Evolutionary conservation across 2,329 filamentous ascomycete species (phyloP).

Genomic region (Calonectria pauciramosa): DNA sequence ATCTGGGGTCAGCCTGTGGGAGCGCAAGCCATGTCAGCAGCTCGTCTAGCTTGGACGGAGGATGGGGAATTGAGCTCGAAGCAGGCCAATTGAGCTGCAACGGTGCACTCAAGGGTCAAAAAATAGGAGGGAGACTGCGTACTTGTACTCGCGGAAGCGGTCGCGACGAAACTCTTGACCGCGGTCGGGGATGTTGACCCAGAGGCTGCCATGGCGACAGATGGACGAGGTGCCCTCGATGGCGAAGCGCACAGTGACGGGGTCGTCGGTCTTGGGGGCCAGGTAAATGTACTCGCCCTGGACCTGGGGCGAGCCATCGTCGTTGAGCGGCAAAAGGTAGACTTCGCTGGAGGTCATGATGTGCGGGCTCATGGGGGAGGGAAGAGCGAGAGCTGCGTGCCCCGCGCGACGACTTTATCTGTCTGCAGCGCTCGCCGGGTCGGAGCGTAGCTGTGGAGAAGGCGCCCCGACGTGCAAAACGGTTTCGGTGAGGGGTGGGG

Average conservation of each 20-base stretch:
- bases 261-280: slow-evolving; percentile 79
- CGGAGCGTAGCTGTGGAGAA: slow-evolving; percentile 40
- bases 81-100: slow-evolving; percentile 16
- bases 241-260: slow-evolving; percentile 86
- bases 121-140: slow-evolving; percentile 51
- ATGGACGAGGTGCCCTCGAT: slow-evolving; percentile 97
- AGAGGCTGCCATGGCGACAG: slow-evolving; percentile 92
- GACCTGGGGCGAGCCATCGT: slow-evolving; percentile 92
- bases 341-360: slow-evolving; percentile 79
- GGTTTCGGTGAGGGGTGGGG: slow-evolving; percentile 15
- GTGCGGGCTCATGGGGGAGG: slow-evolving; percentile 65
- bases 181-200: slow-evolving; percentile 92
- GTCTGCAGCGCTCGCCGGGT: slow-evolving; percentile 28
- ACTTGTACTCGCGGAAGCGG: slow-evolving; percentile 92
- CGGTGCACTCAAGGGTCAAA: background rate
- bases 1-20: slow-evolving; percentile 82
- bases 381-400: slow-evolving; percentile 46
- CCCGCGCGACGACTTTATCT: slow-evolving; percentile 43
- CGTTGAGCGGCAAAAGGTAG: slow-evolving; percentile 90
- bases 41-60: background rate
- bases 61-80: background rate
- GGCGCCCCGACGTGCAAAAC: slow-evolving; percentile 25
- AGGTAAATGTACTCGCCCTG: slow-evolving; percentile 93
- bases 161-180: slow-evolving; percentile 83
- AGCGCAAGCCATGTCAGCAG: slow-evolving; percentile 32